A percentile compares a stretch with the other conserved stretches of the same genome.
These are phyloP conservation scores for Stromatinia cepivora DNA, from an alignment of 2,329 filamentous ascomycete species.

Conservation along the genomic window DNA sequence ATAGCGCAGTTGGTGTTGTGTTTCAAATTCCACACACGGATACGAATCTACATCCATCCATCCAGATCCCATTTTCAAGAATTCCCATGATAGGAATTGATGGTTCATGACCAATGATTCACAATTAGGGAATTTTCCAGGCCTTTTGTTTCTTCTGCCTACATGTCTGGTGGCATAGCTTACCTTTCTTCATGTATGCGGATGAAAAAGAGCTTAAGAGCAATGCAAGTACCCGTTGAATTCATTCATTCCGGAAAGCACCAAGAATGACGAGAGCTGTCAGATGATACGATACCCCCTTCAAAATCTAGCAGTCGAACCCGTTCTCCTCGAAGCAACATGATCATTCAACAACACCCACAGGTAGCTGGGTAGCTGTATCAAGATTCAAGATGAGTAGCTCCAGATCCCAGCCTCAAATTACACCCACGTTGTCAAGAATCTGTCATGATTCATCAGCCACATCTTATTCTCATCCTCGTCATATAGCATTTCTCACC, in stretches of 20 bases:
- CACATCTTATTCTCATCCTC: background rate
- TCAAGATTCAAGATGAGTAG: too few species aligned
- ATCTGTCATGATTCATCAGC: background rate
- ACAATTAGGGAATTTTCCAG: background rate
- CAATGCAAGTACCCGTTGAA: background rate
- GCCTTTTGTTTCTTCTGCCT: background rate
- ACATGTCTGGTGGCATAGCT: background rate
- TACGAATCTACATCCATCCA: background rate
- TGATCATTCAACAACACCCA: too few species aligned
- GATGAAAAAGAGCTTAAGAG: background rate
- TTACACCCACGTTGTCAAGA: background rate
- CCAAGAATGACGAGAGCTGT: background rate
- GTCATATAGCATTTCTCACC: too few species aligned
- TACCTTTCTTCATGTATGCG: background rate
- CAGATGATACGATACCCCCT: background rate
- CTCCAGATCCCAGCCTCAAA: background rate
- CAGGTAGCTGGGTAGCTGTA: background rate
- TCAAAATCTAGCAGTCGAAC: background rate
- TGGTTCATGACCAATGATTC: conserved; percentile 3
- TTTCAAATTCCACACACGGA: conserved; percentile 3
- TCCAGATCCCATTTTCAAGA: background rate
- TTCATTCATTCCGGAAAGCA: background rate
- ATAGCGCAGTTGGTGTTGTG: conserved; percentile 5
- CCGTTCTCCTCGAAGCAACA: background rate
- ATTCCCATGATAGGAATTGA: conserved; percentile 1